Evolutionary conservation across 202 grass and related monocot species (phyloP).

Genomic region (Schoenoplectus tabernaemontani): DNA sequence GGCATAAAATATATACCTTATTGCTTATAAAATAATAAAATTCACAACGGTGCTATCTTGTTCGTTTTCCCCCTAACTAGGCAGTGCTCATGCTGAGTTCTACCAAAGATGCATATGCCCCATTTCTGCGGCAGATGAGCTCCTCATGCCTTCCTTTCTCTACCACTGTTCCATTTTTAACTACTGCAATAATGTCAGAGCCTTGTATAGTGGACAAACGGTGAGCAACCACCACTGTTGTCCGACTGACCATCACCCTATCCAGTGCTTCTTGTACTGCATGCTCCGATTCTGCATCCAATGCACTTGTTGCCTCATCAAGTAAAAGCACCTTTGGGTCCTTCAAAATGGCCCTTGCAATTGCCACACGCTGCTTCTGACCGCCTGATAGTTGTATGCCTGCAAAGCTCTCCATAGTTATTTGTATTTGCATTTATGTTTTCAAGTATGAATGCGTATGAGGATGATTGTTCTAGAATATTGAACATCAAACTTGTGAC

Average conservation of each 20-base stretch:
- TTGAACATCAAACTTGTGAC: neutral
- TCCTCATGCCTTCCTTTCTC: conserved; percentile 68
- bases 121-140: conserved; percentile 43
- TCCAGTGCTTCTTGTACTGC: conserved; percentile 73
- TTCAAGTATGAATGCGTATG: neutral
- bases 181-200: conserved; percentile 44
- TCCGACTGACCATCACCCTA: conserved; percentile 44
- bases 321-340: conserved; percentile 66
- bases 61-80: neutral
- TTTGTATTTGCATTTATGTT: neutral
- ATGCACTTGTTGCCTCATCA: conserved; percentile 83
- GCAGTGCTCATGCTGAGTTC: conserved; percentile 32
- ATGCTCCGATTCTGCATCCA: conserved; percentile 58
- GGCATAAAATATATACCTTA: neutral
- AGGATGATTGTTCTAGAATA: neutral
- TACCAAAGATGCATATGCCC: conserved; percentile 61
- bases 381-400: conserved; percentile 35
- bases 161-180: conserved; percentile 41
- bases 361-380: conserved; percentile 82
- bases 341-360: conserved; percentile 63
- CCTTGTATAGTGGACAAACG: conserved; percentile 54
- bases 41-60: neutral
- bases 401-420: neutral
- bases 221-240: conserved; percentile 70
- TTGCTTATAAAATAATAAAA: neutral